Base-by-base conservation (phyloP, 352 stramenopile species). In the Globisporangium cederbergense region DNA sequence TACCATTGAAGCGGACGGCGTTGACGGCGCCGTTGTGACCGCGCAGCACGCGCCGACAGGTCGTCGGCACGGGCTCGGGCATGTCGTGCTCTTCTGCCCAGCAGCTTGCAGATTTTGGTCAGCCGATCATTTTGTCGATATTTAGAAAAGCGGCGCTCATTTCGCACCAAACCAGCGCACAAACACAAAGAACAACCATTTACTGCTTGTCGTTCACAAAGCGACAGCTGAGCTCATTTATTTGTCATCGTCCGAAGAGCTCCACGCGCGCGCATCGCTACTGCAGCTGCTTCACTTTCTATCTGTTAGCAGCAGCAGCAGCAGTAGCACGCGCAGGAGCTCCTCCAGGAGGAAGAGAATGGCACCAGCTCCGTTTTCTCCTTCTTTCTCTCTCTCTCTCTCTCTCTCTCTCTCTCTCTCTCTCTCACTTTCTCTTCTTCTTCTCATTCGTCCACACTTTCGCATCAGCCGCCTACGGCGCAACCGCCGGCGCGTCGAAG, bases 1-100 rank as follows among this genome's bases (percentile, higher is more conserved):
- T 71, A 92, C 86, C 73, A 63, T 95, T 95, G 66, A 95, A 95
- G 60, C 83, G 84, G 55, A 93, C 75, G 59, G 83, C 83, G 58
- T 91, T 91, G 22, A 95, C 77, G 20, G 83, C 75, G 4, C 86
- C 84, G 50, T 77, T 72, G 68, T 95, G 86, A 63, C 86, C 84
- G 28, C 71, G 72, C 50, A 95, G 69, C 64, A 86, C 72, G 53
- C 84, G 86, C 51, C 57, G 70, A 47, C 72, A 83, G 32, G 62
- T 66, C 20, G 60, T 80, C 28, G 75, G 77, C 30, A 81, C 60
- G n/a, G 38, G 40, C 30, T 72, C 68, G 4, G 57, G 49, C 28
- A 54, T 60, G 20, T n/a, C 56, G 25, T 49, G 57, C 43, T 64
- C 7, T 28, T 28, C 25, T 28, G 25, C 25, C 1, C 25, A 2